Percentiles rank a stretch among this genome's conserved stretches.
Conservation (phyloP, 2,329 filamentous ascomycete species). For the Seiridium unicorne region DNA sequence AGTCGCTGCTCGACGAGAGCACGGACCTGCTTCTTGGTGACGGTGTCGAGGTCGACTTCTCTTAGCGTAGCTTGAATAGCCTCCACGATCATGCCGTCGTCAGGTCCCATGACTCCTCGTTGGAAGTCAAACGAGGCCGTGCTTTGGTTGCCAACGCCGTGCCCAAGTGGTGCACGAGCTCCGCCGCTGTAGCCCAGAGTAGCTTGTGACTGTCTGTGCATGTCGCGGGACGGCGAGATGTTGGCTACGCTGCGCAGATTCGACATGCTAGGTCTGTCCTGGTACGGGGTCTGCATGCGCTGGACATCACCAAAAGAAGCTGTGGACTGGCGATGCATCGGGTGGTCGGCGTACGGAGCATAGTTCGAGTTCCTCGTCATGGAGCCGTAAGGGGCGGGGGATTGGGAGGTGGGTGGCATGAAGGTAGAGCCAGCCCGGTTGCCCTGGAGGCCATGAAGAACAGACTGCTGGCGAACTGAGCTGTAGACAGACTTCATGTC, state of each 20-base stretch:
- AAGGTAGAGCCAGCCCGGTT: slow-evolving; percentile 62
- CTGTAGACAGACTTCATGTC: slow-evolving; percentile 97
- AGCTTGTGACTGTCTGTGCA: slow-evolving; percentile 39
- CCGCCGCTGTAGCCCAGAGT: slow-evolving; percentile 48
- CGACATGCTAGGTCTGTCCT: slow-evolving; percentile 62
- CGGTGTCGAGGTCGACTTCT: slow-evolving; percentile 92
- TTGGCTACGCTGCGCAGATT: slow-evolving; percentile 51
- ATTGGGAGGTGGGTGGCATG: slow-evolving; percentile 70
- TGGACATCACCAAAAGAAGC: slow-evolving; percentile 61
- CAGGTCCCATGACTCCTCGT: slow-evolving; percentile 60
- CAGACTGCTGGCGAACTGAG: slow-evolving; percentile 82
- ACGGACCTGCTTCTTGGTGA: slow-evolving; percentile 96
- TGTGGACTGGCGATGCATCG: slow-evolving; percentile 66
- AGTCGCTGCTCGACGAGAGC: slow-evolving; percentile 90
- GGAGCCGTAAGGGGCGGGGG: slow-evolving; percentile 68
- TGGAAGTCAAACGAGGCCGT: slow-evolving; percentile 61
- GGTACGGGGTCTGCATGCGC: slow-evolving; percentile 56
- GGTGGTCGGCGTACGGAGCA: slow-evolving; percentile 47
- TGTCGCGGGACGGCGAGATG: slow-evolving; percentile 42
- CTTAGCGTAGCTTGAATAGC: slow-evolving; percentile 78
- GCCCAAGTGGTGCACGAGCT: slow-evolving; percentile 43
- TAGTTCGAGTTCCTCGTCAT: slow-evolving; percentile 39
- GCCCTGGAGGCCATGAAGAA: slow-evolving; percentile 78
- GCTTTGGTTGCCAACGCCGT: slow-evolving; percentile 43
- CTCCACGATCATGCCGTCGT: slow-evolving; percentile 77